These are phyloP conservation scores for Paspalum vaginatum DNA, from an alignment of 176 grass and related monocot species.

Conservation along the genomic window DNA sequence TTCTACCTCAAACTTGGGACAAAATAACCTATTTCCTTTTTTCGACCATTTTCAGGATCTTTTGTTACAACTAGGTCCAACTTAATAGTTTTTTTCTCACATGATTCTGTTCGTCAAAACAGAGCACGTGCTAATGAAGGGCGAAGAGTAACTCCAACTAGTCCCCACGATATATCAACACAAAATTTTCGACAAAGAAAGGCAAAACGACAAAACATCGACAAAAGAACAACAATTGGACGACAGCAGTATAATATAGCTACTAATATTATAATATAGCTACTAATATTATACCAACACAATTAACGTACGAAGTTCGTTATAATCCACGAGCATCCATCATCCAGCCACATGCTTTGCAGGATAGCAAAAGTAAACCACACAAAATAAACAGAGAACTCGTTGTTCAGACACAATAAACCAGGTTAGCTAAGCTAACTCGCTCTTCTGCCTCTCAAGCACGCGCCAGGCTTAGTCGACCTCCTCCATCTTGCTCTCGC, in stretches of 20 bases:
- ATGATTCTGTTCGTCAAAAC: no score
- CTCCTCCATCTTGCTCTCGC: constrained; percentile 98
- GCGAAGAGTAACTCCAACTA: neutral
- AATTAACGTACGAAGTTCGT: constrained; percentile 23
- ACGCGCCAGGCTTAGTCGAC: constrained; percentile 56
- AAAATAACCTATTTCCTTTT: no score
- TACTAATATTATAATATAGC: neutral
- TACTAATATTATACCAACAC: constrained; percentile 10
- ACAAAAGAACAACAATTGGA: neutral
- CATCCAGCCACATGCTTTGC: neutral
- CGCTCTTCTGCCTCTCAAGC: neutral
- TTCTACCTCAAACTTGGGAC: no score
- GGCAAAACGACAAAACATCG: neutral
- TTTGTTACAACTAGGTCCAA: no score
- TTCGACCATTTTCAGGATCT: no score
- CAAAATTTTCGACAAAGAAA: neutral
- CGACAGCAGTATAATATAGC: neutral
- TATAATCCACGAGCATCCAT: neutral
- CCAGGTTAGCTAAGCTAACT: constrained; percentile 15
- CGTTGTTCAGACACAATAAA: constrained; percentile 5
- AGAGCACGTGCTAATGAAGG: no score
- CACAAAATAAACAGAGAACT: constrained; percentile 21
- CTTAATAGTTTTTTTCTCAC: no score
- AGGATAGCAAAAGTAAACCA: constrained; percentile 18
- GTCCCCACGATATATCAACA: neutral